Percentiles rank a stretch among this genome's conserved stretches.
phyloP scores from a whole-genome alignment of 495 filamentous ascomycete species.

The Penicillium lividum region DNA sequence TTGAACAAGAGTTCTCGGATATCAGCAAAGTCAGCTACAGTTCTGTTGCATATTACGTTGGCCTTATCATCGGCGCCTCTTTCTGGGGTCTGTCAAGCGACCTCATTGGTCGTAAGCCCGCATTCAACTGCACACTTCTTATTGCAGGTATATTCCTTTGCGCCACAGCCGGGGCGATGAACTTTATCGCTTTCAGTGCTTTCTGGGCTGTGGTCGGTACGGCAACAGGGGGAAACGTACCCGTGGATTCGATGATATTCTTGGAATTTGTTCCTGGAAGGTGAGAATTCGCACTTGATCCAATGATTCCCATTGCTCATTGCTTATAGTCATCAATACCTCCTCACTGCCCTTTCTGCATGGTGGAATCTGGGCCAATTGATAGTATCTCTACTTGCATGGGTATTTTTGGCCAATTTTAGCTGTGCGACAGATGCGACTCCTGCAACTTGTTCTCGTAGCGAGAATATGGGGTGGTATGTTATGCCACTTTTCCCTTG shows the following conservation, averaged over 20 bases:
- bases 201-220: constrained; percentile 38
- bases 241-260: constrained; percentile 37
- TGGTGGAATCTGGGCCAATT: constrained; percentile 41
- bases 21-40: constrained; percentile 36
- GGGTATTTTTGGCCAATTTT: constrained; percentile 38
- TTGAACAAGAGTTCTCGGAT: constrained; percentile 30
- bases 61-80: constrained; percentile 36
- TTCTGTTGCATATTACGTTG: constrained; percentile 38
- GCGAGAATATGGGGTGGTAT: constrained; percentile 40
- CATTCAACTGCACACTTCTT: constrained; percentile 33
- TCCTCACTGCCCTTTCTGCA: constrained; percentile 31
- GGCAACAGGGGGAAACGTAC: constrained; percentile 37
- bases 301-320: constrained; percentile 3
- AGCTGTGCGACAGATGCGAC: constrained; percentile 32
- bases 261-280: constrained; percentile 33
- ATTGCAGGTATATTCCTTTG: constrained; percentile 34
- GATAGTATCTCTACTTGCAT: constrained; percentile 34
- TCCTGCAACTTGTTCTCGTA: constrained; percentile 25
- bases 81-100: constrained; percentile 40
- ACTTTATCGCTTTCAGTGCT: constrained; percentile 35
- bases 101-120: constrained; percentile 33
- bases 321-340: constrained; percentile 29
- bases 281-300: constrained; percentile 6
- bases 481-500: neutral
- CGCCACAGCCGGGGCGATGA: constrained; percentile 30